Percentiles rank a stretch among this genome's conserved stretches.
Conservation (phyloP, 2,329 filamentous ascomycete genomes). For the Aspergillus brunneoviolaceus region DNA sequence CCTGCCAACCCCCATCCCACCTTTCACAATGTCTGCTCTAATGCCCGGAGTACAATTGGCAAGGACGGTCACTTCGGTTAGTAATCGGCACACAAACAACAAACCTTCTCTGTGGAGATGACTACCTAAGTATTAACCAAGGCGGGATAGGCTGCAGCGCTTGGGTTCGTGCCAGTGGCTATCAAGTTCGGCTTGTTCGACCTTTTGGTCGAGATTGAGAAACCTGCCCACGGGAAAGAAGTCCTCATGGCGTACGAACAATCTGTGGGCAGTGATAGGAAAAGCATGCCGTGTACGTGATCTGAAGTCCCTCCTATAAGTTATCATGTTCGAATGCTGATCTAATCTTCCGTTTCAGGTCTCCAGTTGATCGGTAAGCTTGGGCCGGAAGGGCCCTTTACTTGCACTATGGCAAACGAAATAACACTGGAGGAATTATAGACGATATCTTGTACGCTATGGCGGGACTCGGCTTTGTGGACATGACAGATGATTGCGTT, state of each 20-base stretch:
- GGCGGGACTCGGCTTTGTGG: conserved; percentile 37
- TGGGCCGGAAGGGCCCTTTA: neutral
- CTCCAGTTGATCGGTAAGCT: neutral
- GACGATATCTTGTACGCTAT: conserved; percentile 40
- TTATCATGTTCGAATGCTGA: too few species aligned
- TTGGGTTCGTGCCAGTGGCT: conserved; percentile 41
- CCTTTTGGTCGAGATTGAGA: conserved; percentile 25
- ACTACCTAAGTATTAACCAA: neutral
- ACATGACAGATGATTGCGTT: conserved; percentile 31
- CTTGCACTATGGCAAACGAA: neutral
- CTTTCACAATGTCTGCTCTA: neutral
- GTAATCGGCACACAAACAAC: neutral
- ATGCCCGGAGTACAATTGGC: conserved; percentile 1
- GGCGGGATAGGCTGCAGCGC: conserved; percentile 29
- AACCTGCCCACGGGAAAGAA: conserved; percentile 28
- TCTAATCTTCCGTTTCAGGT: neutral
- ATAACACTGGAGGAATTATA: conserved; percentile 11
- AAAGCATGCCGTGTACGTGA: conserved; percentile 25
- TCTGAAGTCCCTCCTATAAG: too few species aligned
- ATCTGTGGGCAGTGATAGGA: conserved; percentile 8
- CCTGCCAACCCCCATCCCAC: too few species aligned
- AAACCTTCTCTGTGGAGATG: neutral
- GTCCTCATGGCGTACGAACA: conserved; percentile 26
- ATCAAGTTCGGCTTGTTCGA: conserved; percentile 37
- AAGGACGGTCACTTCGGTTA: conserved; percentile 9